phyloP scores from a whole-genome alignment of 108 stramenopile species.

The Stephanodiscus triporus region DNA sequence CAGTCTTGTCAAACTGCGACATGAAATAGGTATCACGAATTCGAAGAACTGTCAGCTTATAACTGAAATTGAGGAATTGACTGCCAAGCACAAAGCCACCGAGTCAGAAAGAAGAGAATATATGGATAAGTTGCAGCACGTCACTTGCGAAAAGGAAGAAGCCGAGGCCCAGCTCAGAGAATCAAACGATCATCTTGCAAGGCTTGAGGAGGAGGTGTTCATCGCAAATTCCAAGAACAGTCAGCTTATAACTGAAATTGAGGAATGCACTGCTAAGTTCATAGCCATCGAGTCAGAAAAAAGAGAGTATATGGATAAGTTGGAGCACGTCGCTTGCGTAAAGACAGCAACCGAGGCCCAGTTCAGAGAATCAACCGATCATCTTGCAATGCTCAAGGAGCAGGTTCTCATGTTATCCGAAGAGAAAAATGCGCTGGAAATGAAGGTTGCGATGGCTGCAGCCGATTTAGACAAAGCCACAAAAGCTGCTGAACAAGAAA shows the following conservation, averaged over 20 bases:
- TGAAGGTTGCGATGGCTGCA: background rate
- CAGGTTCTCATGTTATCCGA: background rate
- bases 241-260: background rate
- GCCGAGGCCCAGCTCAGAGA: background rate
- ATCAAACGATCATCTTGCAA: background rate
- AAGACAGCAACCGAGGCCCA: background rate
- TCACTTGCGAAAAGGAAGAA: background rate
- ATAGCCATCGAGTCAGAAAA: background rate
- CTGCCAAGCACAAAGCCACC: background rate
- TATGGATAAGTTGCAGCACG: background rate
- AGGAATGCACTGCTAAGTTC: background rate
- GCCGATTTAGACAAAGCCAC: background rate
- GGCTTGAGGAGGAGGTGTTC: background rate
- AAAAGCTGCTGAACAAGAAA: constrained; percentile 1
- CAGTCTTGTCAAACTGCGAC: background rate
- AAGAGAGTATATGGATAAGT: background rate
- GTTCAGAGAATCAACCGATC: background rate
- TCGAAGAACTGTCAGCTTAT: background rate
- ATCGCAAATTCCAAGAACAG: background rate
- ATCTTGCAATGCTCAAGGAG: background rate
- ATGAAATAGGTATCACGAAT: background rate
- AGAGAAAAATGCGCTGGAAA: background rate
- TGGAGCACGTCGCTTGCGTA: background rate
- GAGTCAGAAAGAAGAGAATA: background rate
- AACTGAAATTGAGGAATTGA: background rate